Percentiles rank a stretch among this genome's conserved stretches.
These are phyloP conservation scores for Tuber umbilicatum DNA, from an alignment of 495 filamentous ascomycete species.

Conservation along the genomic window DNA sequence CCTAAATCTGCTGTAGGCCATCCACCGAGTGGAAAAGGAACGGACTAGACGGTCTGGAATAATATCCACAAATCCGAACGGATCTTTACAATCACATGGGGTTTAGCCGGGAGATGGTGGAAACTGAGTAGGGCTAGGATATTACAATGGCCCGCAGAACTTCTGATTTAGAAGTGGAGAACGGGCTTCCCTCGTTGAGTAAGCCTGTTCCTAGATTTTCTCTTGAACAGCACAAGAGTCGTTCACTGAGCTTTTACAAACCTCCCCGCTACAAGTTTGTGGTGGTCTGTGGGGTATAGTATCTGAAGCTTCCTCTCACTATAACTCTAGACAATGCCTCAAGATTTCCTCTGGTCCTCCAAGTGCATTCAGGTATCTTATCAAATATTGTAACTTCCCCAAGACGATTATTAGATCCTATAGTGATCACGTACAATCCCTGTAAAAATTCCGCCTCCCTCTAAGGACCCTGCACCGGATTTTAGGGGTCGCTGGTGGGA, in stretches of 20 bases:
- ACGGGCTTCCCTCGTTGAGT: not conserved
- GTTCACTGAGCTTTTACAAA: constrained; percentile 7
- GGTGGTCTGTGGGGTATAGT: constrained; percentile 25
- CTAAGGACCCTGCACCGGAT: constrained; percentile 34
- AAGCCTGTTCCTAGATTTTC: not conserved
- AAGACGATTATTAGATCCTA: constrained; percentile 17
- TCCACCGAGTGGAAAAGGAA: no score
- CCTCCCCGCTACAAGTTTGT: constrained; percentile 31
- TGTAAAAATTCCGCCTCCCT: constrained; percentile 28
- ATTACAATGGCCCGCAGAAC: constrained; percentile 24
- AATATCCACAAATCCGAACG: constrained; percentile 28
- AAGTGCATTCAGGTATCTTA: constrained; percentile 34
- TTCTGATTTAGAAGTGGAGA: not conserved
- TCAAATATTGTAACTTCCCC: constrained; percentile 39
- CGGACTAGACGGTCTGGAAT: no score
- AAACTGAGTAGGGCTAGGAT: constrained; percentile 11
- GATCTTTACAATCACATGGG: constrained; percentile 26
- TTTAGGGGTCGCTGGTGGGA: constrained; percentile 16
- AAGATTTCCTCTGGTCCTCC: constrained; percentile 30
- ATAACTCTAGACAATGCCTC: constrained; percentile 9
- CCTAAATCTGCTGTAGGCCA: no score
- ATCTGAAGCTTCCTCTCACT: constrained; percentile 20
- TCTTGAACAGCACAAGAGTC: constrained; percentile 1
- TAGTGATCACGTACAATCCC: constrained; percentile 23
- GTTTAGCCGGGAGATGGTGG: constrained; percentile 1